Percentiles rank a stretch among this genome's conserved stretches.
Evolutionary conservation across 306 rosid genomes (phyloP).

Genomic region (Comarum palustre): DNA sequence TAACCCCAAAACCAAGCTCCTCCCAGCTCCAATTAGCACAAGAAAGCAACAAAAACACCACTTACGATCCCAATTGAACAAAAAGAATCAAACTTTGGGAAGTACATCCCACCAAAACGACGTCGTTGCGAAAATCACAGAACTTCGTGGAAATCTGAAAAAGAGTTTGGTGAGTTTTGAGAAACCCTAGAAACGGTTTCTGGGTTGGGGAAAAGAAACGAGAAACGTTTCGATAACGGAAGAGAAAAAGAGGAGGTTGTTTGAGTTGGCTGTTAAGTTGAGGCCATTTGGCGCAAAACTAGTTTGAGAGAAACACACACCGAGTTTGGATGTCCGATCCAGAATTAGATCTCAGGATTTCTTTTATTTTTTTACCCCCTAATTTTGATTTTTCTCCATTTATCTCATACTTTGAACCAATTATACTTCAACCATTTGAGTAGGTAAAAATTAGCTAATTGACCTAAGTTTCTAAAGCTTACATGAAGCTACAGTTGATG

Average conservation of each 20-base stretch:
- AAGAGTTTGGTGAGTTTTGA: neutral
- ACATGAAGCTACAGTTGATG: too few relatives aligned
- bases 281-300: neutral
- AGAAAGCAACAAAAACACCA: neutral
- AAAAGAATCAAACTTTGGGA: neutral
- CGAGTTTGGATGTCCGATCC: neutral
- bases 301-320: neutral
- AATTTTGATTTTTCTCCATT: neutral
- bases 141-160: neutral
- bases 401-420: neutral
- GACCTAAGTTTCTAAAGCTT: too few relatives aligned
- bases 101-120: neutral
- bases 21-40: slow-evolving; percentile 5
- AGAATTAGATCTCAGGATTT: neutral
- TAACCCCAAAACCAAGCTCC: slow-evolving; percentile 8
- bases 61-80: neutral
- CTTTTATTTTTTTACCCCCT: neutral
- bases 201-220: neutral
- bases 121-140: slow-evolving; percentile 21
- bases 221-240: slow-evolving; percentile 5
- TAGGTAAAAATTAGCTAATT: too few relatives aligned
- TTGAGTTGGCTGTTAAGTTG: neutral
- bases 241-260: neutral
- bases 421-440: neutral
- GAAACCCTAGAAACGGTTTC: slow-evolving; percentile 34